Base-by-base conservation (phyloP, 1,284 basidiomycete species). In the Sanguinoderma infundibulare region DNA sequence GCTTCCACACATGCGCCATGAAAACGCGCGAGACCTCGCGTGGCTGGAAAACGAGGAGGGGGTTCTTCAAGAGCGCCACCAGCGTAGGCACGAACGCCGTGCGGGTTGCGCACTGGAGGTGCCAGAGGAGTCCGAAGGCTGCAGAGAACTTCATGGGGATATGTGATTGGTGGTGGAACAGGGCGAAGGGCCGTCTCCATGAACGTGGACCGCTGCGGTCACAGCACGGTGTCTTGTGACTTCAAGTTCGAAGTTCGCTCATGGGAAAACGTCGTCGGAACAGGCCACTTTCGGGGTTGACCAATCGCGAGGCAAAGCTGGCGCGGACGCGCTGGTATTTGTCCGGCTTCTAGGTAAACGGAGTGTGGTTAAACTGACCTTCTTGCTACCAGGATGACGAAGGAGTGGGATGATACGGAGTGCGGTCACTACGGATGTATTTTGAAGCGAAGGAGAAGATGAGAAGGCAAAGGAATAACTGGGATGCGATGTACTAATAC, bases 1-100 rank as follows among this genome's bases (percentile, higher is more conserved):
- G 60, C 2, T 68, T 66, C 90, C 89, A 91, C 6, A 90, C 77
- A 51, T 83, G 72, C 1, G 79, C 70, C 81, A 91, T 87, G 73
- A 89, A 88, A 15, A 83, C 66, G 40, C 77, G 78, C 3, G 86
- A 86, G 44, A 91, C 54, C 7, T 70, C 73, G 7, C 55, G 54
- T 0, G 86, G 86, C 2, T 70, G 73, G 9, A 87, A 60, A 44
- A 89, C 66, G 3, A 89, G 69, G 0, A 70, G 70, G 0, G 89
- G 87, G 0, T 70, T 64, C 12, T 62, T 55, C 32, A 77, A 66
- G 44, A 90, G 64, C 1, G 75, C 77, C 7, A 63, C 64, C n/a
- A 86, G 46, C 1, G 86, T 86, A 0, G 85, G 86, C 35, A 77
- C 54, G 22, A 85, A 68, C 1, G 81, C 83, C 32, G 75, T 53